Percentiles rank a stretch among this genome's conserved stretches.
Conservation (phyloP, 495 filamentous ascomycete genomes). For the Trichoderma orchidacearum region DNA sequence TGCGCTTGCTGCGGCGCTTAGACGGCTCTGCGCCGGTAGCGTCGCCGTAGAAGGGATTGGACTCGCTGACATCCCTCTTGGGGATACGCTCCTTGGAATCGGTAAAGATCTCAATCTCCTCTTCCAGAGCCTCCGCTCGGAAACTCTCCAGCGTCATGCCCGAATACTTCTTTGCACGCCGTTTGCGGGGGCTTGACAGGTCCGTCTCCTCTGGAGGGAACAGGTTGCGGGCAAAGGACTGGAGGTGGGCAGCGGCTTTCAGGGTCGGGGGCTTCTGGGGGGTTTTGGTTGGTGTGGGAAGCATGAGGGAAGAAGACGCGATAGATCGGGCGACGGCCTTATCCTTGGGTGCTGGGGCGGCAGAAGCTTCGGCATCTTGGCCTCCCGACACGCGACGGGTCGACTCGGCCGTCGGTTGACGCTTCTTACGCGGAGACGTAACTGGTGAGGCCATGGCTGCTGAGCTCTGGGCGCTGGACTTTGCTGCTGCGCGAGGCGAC, state of each 20-base stretch:
- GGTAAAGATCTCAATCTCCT: slow-evolving; percentile 69
- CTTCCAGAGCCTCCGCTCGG: slow-evolving; percentile 37
- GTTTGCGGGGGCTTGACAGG: slow-evolving; percentile 34
- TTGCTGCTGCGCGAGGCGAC: slow-evolving; percentile 7
- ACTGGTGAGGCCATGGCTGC: slow-evolving; percentile 15
- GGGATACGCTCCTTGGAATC: slow-evolving; percentile 82
- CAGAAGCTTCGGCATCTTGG: slow-evolving; percentile 15
- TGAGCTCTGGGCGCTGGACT: slow-evolving; percentile 9
- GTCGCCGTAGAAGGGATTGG: slow-evolving; percentile 64
- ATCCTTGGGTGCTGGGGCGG: slow-evolving; percentile 11
- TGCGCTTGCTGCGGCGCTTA: slow-evolving; percentile 28
- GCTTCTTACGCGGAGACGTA: slow-evolving; percentile 34
- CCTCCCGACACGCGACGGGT: slow-evolving; percentile 21
- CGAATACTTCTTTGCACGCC: slow-evolving; percentile 41
- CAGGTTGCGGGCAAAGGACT: slow-evolving; percentile 57
- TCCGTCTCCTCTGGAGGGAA: slow-evolving; percentile 44
- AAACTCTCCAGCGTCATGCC: slow-evolving; percentile 60
- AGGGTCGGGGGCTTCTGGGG: slow-evolving; percentile 56
- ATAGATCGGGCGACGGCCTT: neutral
- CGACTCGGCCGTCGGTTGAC: slow-evolving; percentile 12
- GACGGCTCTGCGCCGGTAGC: slow-evolving; percentile 14
- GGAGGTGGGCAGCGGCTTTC: slow-evolving; percentile 37
- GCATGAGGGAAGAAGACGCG: slow-evolving; percentile 30
- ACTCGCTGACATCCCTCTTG: slow-evolving; percentile 43
- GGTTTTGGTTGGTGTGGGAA: slow-evolving; percentile 87